Evolutionary conservation across 192 early-diverging fungal genomes (phyloP).

Genomic region (Backusella westeae): DNA sequence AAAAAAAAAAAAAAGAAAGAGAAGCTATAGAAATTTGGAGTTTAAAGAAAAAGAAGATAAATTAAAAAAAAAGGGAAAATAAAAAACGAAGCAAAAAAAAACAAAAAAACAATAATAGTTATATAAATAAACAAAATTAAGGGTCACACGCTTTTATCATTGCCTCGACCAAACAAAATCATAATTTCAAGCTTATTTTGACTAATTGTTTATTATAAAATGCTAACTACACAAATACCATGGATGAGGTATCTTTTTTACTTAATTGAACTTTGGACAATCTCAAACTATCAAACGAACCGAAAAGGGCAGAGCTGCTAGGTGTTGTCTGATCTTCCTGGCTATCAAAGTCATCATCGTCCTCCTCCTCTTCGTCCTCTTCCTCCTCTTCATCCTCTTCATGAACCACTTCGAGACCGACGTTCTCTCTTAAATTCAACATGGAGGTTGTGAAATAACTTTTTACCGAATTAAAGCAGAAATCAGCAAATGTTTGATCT

Average conservation of each 20-base stretch:
- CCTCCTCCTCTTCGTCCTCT: conserved; percentile 13
- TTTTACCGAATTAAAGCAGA: conserved; percentile 16
- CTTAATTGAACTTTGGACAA: conserved; percentile 5
- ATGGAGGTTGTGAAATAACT: neutral
- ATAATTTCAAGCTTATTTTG: neutral
- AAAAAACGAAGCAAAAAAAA: neutral
- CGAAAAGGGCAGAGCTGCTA: neutral
- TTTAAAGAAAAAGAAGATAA: neutral
- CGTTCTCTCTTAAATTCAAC: neutral
- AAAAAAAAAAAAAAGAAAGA: neutral
- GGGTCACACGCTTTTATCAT: conserved; percentile 5
- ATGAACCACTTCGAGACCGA: conserved; percentile 9
- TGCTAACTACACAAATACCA: conserved; percentile 3
- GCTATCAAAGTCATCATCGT: conserved; percentile 16
- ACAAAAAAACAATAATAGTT: neutral
- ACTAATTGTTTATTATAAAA: conserved; percentile 8
- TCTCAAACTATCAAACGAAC: neutral
- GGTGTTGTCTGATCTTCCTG: neutral
- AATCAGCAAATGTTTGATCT: conserved; percentile 32
- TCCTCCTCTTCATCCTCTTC: conserved; percentile 19
- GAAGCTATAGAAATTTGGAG: neutral
- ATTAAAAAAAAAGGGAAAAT: neutral
- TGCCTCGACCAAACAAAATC: neutral
- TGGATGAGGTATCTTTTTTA: conserved; percentile 2
- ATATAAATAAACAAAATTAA: neutral